A percentile compares a stretch with the other conserved stretches of the same genome.
Evolutionary conservation across 345 rosid genomes (phyloP).

Genomic region (Aurinia saxatilis): DNA sequence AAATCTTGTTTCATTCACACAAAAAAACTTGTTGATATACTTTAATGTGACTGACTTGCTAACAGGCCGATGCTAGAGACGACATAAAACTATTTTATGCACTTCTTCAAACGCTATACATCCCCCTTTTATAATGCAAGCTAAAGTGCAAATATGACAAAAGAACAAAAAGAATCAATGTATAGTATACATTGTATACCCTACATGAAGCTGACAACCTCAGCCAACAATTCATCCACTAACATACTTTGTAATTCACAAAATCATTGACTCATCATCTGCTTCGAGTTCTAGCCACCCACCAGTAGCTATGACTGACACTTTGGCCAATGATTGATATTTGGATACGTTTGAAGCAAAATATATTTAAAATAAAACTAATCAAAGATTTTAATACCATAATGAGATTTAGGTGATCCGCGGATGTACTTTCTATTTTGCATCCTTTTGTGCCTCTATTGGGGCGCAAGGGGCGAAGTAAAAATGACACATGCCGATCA

Average conservation of each 20-base stretch:
- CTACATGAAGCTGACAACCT: slow-evolving; percentile 41
- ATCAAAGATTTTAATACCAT: too few species aligned
- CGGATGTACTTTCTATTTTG: too few species aligned
- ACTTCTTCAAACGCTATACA: slow-evolving; percentile 16
- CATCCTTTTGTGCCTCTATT: too few species aligned
- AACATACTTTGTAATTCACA: slow-evolving; percentile 60
- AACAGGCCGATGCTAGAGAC: slow-evolving; percentile 23
- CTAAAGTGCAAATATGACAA: slow-evolving; percentile 6
- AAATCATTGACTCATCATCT: slow-evolving; percentile 45
- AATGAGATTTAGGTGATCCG: too few species aligned
- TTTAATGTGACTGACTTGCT: slow-evolving; percentile 18
- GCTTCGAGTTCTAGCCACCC: slow-evolving; percentile 52
- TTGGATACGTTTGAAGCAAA: too few species aligned
- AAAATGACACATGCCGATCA: too few species aligned
- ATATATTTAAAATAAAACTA: too few species aligned
- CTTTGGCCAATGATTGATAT: slow-evolving; percentile 38
- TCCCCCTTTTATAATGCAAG: slow-evolving; percentile 18
- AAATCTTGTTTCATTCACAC: slow-evolving; percentile 28
- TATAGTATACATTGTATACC: too few species aligned
- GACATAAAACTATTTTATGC: slow-evolving; percentile 12
- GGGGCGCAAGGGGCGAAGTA: too few species aligned
- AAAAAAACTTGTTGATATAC: background rate
- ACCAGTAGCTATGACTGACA: slow-evolving; percentile 27
- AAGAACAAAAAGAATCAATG: slow-evolving; percentile 21
- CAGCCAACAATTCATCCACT: slow-evolving; percentile 61